Conservation (phyloP, 176 grass and related monocot species). For the Eleusine indica region DNA sequence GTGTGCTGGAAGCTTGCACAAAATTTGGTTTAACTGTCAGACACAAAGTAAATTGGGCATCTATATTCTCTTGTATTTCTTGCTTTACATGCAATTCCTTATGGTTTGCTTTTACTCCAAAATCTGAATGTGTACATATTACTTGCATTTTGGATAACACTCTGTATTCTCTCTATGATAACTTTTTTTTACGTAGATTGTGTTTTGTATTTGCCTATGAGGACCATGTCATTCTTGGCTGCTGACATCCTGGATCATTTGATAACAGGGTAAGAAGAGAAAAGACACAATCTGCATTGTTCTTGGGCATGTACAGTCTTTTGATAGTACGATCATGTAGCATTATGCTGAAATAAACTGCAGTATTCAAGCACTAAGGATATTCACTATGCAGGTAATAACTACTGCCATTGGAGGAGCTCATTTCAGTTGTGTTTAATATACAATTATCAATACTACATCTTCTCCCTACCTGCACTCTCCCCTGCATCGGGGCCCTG, state of each 20-base stretch:
- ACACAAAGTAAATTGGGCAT: neutral
- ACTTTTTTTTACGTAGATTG: neutral
- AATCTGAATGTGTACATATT: neutral
- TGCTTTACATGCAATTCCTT: neutral
- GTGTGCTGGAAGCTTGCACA: neutral
- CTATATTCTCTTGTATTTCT: neutral
- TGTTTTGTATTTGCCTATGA: neutral
- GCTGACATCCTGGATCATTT: conserved; percentile 27
- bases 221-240: conserved; percentile 24
- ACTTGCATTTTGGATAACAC: conserved; percentile 1
- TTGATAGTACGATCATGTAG: too few relatives aligned
- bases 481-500: too few relatives aligned
- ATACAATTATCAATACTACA: too few relatives aligned
- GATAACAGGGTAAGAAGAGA: conserved; percentile 76
- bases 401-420: too few relatives aligned
- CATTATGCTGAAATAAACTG: too few relatives aligned
- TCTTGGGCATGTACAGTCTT: conserved; percentile 4
- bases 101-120: neutral
- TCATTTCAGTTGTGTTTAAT: too few relatives aligned
- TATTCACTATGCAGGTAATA: too few relatives aligned
- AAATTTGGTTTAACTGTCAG: neutral
- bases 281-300: conserved; percentile 86
- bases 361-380: too few relatives aligned
- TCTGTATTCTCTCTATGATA: neutral
- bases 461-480: too few relatives aligned